These are phyloP conservation scores for Penicillium freii DNA, from an alignment of 2,329 filamentous ascomycete species.

Conservation along the genomic window DNA sequence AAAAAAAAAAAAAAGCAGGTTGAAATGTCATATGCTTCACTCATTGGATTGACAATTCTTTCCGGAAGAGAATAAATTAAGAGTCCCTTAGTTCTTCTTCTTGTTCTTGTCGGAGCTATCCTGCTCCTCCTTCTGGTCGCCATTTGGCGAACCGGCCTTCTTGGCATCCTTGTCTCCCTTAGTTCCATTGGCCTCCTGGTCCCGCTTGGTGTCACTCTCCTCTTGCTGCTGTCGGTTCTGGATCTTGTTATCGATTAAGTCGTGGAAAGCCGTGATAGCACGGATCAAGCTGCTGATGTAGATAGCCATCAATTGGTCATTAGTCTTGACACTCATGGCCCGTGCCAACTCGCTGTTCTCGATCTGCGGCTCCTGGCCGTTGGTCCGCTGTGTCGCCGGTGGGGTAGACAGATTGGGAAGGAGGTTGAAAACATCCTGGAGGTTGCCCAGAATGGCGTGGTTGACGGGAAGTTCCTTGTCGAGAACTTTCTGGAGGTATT, in stretches of 20 bases:
- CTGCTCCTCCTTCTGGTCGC: constrained; percentile 57
- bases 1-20: constrained; percentile 5
- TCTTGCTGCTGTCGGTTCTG: constrained; percentile 97
- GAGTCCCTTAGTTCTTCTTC: constrained; percentile 50
- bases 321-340: constrained; percentile 98
- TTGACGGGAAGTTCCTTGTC: constrained; percentile 92
- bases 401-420: constrained; percentile 92
- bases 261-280: constrained; percentile 97
- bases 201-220: constrained; percentile 83
- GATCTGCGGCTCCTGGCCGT: constrained; percentile 55
- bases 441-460: constrained; percentile 92
- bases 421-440: constrained; percentile 99
- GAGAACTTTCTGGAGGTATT: constrained; percentile 93
- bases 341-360: constrained; percentile 85
- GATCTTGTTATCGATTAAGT: constrained; percentile 99
- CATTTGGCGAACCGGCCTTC: constrained; percentile 45
- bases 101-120: constrained; percentile 56
- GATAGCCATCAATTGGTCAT: constrained; percentile 98
- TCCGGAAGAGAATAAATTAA: constrained; percentile 5
- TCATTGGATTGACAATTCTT: constrained; percentile 14
- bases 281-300: constrained; percentile 95
- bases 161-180: constrained; percentile 62
- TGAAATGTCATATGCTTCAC: constrained; percentile 28
- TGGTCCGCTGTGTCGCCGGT: constrained; percentile 58
- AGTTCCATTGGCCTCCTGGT: constrained; percentile 62